phyloP scores from a whole-genome alignment of 2,329 filamentous ascomycete genomes.

The Xylariales sp. region DNA sequence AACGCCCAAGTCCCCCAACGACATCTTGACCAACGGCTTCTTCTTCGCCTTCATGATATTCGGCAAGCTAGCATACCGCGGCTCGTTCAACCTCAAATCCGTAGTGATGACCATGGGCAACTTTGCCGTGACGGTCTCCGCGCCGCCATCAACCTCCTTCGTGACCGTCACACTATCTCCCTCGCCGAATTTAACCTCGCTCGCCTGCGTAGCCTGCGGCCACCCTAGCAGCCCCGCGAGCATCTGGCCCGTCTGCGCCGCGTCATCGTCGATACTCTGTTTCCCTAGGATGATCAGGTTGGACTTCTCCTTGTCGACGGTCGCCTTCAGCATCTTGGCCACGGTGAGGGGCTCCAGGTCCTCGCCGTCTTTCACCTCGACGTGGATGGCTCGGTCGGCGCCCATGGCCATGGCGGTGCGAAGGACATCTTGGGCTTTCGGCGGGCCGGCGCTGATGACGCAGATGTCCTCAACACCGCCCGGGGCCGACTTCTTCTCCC shows the following conservation, averaged over 20 bases:
- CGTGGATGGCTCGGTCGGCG: constrained; percentile 85
- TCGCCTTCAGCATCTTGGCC: constrained; percentile 79
- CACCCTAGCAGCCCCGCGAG: constrained; percentile 86
- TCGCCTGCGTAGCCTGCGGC: constrained; percentile 92
- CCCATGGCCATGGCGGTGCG: constrained; percentile 99
- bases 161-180: constrained; percentile 71
- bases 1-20: constrained; percentile 73
- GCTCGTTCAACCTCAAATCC: constrained; percentile 90
- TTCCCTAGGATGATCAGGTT: constrained; percentile 95
- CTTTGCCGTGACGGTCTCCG: constrained; percentile 80
- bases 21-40: constrained; percentile 96
- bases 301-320: constrained; percentile 77
- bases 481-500: constrained; percentile 72
- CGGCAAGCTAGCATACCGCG: constrained; percentile 87
- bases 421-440: constrained; percentile 83
- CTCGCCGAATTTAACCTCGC: constrained; percentile 73
- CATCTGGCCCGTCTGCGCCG: constrained; percentile 96
- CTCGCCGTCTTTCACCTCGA: constrained; percentile 71
- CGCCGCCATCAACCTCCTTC: constrained; percentile 91
- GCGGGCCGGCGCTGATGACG: constrained; percentile 79
- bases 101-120: constrained; percentile 93
- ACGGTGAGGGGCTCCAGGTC: constrained; percentile 86
- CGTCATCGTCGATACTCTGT: constrained; percentile 97
- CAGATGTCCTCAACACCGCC: constrained; percentile 95
- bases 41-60: constrained; percentile 99